phyloP scores from a whole-genome alignment of 2,329 filamentous ascomycete species.

The Amphichorda felina region DNA sequence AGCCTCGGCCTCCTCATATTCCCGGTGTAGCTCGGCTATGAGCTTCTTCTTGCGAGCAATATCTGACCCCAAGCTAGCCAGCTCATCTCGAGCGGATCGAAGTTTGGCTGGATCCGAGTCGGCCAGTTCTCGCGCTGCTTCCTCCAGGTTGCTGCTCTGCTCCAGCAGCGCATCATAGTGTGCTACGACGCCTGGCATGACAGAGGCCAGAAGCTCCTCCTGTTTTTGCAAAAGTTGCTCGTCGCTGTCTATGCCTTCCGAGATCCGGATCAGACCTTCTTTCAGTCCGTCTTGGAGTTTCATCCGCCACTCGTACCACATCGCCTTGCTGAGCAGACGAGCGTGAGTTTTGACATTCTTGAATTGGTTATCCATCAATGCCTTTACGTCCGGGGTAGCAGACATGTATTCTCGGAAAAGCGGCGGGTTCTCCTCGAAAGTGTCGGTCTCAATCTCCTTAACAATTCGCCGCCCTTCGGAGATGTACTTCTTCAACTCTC shows the following conservation, averaged over 20 bases:
- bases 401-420: constrained; percentile 87
- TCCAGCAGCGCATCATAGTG: constrained; percentile 48
- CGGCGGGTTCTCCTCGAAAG: constrained; percentile 78
- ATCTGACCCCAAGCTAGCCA: constrained; percentile 53
- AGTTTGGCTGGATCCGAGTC: constrained; percentile 75
- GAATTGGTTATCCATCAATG: constrained; percentile 91
- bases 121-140: constrained; percentile 61
- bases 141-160: constrained; percentile 57
- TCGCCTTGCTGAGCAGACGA: constrained; percentile 79
- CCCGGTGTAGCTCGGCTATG: constrained; percentile 52
- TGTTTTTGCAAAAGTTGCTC: constrained; percentile 54
- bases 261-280: constrained; percentile 65
- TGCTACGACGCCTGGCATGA: constrained; percentile 53
- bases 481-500: constrained; percentile 94
- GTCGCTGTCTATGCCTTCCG: constrained; percentile 66
- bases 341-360: constrained; percentile 95
- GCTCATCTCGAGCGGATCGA: constrained; percentile 55
- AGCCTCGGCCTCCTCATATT: constrained; percentile 56
- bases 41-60: constrained; percentile 57
- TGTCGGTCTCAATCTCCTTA: constrained; percentile 80
- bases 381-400: constrained; percentile 70
- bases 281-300: constrained; percentile 74
- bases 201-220: constrained; percentile 52
- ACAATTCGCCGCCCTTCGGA: constrained; percentile 85
- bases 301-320: constrained; percentile 98